Conservation (phyloP, 139 green algal species). For the Chlorella ohadii region DNA sequence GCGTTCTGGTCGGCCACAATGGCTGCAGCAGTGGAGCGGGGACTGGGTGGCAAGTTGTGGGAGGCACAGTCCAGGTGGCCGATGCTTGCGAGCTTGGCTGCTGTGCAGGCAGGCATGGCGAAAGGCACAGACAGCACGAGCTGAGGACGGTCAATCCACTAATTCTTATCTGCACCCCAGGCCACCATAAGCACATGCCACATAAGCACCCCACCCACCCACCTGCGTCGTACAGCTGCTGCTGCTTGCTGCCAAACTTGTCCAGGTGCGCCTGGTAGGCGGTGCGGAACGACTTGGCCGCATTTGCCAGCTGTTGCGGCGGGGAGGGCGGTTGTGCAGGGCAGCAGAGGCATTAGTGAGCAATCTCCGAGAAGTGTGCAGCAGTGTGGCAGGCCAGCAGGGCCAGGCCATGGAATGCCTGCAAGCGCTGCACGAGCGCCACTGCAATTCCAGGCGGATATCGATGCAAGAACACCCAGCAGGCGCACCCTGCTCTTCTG, state of each 20-base stretch:
- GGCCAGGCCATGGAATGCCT: too few species aligned
- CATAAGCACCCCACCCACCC: neutral
- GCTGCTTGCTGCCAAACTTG: neutral
- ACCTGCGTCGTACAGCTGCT: slow-evolving; percentile 41
- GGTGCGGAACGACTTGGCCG: neutral
- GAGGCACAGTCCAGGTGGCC: too few species aligned
- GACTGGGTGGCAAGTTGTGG: too few species aligned
- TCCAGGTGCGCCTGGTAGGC: slow-evolving; percentile 6
- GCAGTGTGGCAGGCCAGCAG: neutral
- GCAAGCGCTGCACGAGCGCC: too few species aligned
- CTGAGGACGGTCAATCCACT: too few species aligned
- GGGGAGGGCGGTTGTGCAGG: too few species aligned
- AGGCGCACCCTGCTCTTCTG: neutral
- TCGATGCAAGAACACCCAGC: neutral
- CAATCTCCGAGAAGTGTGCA: too few species aligned
- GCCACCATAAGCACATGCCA: neutral
- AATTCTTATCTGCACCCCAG: too few species aligned
- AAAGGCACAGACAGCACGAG: too few species aligned
- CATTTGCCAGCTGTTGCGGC: neutral
- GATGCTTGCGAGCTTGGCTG: too few species aligned
- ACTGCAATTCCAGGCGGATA: neutral
- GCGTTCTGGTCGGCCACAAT: slow-evolving; percentile 69
- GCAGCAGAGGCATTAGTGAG: too few species aligned
- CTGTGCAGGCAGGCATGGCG: too few species aligned
- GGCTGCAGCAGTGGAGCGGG: slow-evolving; percentile 52